Evolutionary conservation across 208 protist species (phyloP).

Genomic region (Trypanosoma boissoni): DNA sequence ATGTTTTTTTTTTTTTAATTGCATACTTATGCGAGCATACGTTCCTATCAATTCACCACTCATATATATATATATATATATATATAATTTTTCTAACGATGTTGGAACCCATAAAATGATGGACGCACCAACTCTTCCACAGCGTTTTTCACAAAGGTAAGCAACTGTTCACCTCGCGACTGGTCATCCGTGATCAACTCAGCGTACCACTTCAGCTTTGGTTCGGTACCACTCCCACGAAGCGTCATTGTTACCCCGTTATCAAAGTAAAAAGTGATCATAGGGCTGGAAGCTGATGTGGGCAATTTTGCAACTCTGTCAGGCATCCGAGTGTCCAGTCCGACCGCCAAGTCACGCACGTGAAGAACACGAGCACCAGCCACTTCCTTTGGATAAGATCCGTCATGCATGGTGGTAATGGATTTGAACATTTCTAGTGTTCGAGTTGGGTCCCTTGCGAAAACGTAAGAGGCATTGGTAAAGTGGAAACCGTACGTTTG

Average conservation of each 20-base stretch:
- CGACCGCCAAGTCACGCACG: slow-evolving; percentile 90
- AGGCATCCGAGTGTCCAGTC: slow-evolving; percentile 67
- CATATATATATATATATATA: background rate
- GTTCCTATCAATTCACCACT: no score
- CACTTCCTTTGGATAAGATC: slow-evolving; percentile 48
- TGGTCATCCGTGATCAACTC: slow-evolving; percentile 48
- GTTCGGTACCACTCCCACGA: slow-evolving; percentile 96
- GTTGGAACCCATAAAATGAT: slow-evolving; percentile 48
- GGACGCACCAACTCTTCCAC: slow-evolving; percentile 69
- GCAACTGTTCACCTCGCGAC: slow-evolving; percentile 20
- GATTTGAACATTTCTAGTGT: slow-evolving; percentile 80
- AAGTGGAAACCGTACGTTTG: slow-evolving; percentile 87
- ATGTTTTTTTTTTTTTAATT: no score
- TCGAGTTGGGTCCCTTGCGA: slow-evolving; percentile 76
- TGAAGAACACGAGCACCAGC: slow-evolving; percentile 52
- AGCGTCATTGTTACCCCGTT: slow-evolving; percentile 92
- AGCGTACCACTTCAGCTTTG: slow-evolving; percentile 98
- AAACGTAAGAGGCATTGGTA: slow-evolving; percentile 93
- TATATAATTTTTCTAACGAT: slow-evolving; percentile 18
- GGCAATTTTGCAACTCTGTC: slow-evolving; percentile 75
- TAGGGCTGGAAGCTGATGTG: slow-evolving; percentile 66
- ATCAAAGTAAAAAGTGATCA: slow-evolving; percentile 96
- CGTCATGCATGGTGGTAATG: slow-evolving; percentile 47
- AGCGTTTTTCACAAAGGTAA: slow-evolving; percentile 39
- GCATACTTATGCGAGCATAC: no score